Base-by-base conservation (phyloP, 495 filamentous ascomycete species). In the Penicillium parvum region DNA sequence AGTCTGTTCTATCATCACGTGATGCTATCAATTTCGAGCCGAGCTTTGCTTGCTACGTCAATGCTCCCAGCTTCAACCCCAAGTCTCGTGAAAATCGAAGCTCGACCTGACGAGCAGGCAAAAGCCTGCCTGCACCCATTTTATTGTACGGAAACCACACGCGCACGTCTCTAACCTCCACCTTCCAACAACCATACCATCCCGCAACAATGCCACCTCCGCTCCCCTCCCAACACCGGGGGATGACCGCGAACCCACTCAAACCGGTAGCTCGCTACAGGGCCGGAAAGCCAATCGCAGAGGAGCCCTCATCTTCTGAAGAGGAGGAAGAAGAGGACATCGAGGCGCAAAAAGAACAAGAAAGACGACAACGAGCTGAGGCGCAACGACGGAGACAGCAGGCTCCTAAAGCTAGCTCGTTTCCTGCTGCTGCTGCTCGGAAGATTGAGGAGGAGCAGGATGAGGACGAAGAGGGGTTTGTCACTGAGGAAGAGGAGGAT, bases 231-330 rank as follows among this genome's bases (percentile, higher is more conserved):
- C 45, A 55, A n/a, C 62, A 68, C 39, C 91, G 89, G 68, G 83
- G 86, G 47, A 96, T 98, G 91, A 96, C 91, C 53, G 88, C 88
- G 30, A 96, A 98, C 60, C 89, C 88, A 3, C 64, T 84, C 46
- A 82, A 82, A 53, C 86, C 90, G 1, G 75, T 87, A 7, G 43
- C 50, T 35, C 84, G 94, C 17, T 86, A 96, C 61, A 81, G 90
- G 29, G 83, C 90, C 22, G 91, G 91, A 49, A 97, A 96, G 68
- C 66, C 85, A 17, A 63, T 83, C 32, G 82, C 76, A 7, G 79
- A 82, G 53, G 83, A 86, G 22, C 63, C 65, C 2, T 84, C 77
- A 15, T 90, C 84, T 30, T 68, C 72, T 2, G 75, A 77, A 27
- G 73, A 80, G 19, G 84, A 83, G 20, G 78, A 72, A 43, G 74